Evolutionary conservation across 805 yeast genomes (phyloP).

Genomic region (Kazachstania psychrophila): DNA sequence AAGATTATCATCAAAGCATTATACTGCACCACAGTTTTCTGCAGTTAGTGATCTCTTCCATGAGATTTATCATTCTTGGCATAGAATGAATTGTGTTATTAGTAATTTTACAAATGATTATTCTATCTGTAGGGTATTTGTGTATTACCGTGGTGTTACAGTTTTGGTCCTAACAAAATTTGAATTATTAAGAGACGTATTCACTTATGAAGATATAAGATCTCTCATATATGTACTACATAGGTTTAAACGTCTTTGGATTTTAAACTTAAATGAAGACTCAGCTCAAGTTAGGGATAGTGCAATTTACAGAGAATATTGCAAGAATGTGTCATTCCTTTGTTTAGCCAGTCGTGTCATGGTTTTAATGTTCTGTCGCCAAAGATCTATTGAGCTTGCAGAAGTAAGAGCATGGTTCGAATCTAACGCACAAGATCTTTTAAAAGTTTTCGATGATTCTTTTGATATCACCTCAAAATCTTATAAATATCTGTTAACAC

Average conservation of each 20-base stretch:
- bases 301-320: slow-evolving; percentile 10
- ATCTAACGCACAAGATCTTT: slow-evolving; percentile 52
- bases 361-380: slow-evolving; percentile 9
- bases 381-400: slow-evolving; percentile 37
- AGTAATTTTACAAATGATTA: slow-evolving; percentile 4
- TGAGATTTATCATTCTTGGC: slow-evolving; percentile 7
- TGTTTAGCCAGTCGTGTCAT: slow-evolving; percentile 14
- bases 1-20: slow-evolving; percentile 10
- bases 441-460: slow-evolving; percentile 6
- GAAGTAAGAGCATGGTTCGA: slow-evolving; percentile 56
- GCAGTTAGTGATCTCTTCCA: background rate
- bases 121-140: slow-evolving; percentile 1
- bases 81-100: slow-evolving; percentile 5
- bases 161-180: slow-evolving; percentile 4
- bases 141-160: slow-evolving; percentile 5
- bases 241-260: slow-evolving; percentile 4
- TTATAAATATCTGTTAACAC: slow-evolving; percentile 17
- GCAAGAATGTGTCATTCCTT: slow-evolving; percentile 12
- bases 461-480: slow-evolving; percentile 18
- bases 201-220: slow-evolving; percentile 6
- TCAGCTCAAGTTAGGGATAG: slow-evolving; percentile 12
- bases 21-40: background rate
- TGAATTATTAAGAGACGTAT: background rate
- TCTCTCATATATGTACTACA: slow-evolving; percentile 2
- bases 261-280: slow-evolving; percentile 6